Percentiles rank a stretch among this genome's conserved stretches.
phyloP scores from a whole-genome alignment of 2,329 filamentous ascomycete species.

The Podosphaera aphanis region DNA sequence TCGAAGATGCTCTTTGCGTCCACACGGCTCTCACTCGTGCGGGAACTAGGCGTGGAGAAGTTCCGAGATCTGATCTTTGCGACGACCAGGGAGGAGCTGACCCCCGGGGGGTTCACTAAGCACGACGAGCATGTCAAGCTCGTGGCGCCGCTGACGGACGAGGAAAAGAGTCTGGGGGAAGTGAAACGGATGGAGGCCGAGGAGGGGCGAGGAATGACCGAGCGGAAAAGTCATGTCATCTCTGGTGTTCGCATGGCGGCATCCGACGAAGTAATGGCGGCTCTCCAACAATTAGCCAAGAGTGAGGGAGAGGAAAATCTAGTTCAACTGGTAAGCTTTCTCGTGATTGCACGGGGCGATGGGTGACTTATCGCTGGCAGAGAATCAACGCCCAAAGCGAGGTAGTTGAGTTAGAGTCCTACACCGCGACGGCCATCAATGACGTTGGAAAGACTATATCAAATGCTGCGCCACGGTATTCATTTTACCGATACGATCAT shows the following conservation, averaged over 20 bases:
- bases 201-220: conserved; percentile 42
- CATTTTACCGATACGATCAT: conserved; percentile 48
- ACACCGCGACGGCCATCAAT: conserved; percentile 27
- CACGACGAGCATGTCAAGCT: conserved; percentile 44
- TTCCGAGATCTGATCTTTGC: conserved; percentile 57
- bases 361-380: conserved; percentile 17
- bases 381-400: conserved; percentile 52
- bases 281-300: conserved; percentile 33
- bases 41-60: conserved; percentile 56
- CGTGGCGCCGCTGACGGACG: conserved; percentile 52
- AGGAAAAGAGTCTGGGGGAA: conserved; percentile 46
- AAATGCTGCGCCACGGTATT: conserved; percentile 46
- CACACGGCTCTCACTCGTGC: conserved; percentile 49
- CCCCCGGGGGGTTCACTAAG: conserved; percentile 41
- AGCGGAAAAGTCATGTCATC: conserved; percentile 25
- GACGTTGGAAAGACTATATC: conserved; percentile 39
- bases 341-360: no score
- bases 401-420: conserved; percentile 38
- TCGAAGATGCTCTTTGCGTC: conserved; percentile 74
- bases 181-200: conserved; percentile 56
- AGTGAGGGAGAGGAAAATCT: conserved; percentile 24
- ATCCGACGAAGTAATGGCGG: conserved; percentile 37
- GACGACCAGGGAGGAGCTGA: conserved; percentile 47
- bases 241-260: conserved; percentile 25
- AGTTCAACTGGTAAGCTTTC: conserved; percentile 39